Evolutionary conservation across 805 yeast species (phyloP), one percentile per base, ranked within the genome.

Genomic region (Middelhovenomyces tepae): DNA sequence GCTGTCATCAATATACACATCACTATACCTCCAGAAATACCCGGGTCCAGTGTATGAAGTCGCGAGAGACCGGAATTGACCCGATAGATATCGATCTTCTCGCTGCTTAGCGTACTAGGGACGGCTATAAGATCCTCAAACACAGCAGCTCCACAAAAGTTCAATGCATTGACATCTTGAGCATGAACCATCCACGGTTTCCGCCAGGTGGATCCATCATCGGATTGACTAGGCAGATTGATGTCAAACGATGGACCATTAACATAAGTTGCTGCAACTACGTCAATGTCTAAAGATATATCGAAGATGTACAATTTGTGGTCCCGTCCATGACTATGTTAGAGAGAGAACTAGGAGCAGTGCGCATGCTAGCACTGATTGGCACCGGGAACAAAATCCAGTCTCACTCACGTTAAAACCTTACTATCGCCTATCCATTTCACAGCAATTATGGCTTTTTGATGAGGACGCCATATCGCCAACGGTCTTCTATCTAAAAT

Each of bases 321-420:
- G 51, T 82, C 93, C 36, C 82, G 63, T 0, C 78, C 78, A 49
- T 82, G 91, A 2, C n/a, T n/a, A n/a, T n/a, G n/a, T n/a, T n/a
- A n/a, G n/a, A n/a, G n/a, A n/a, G n/a, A n/a, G n/a, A n/a, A n/a
- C n/a, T n/a, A n/a, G n/a, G n/a, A n/a, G n/a, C n/a, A n/a, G n/a
- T n/a, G n/a, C n/a, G n/a, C n/a, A n/a, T n/a, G 81, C 75, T 15
- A 76, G 38, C 1, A 79, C 36, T n/a, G 11, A 9, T 21, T 21
- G 23, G 15, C 55, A n/a, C n/a, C n/a, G n/a, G n/a, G n/a, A n/a
- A n/a, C n/a, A n/a, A n/a, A n/a, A n/a, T n/a, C n/a, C n/a, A n/a
- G n/a, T n/a, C n/a, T n/a, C n/a, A n/a, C n/a, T n/a, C n/a, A n/a
- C n/a, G n/a, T n/a, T n/a, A n/a, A n/a, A 42, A n/a, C 57, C 46